These are phyloP conservation scores for Mycena latifolia DNA, from an alignment of 768 basidiomycete genomes.

Conservation along the genomic window DNA sequence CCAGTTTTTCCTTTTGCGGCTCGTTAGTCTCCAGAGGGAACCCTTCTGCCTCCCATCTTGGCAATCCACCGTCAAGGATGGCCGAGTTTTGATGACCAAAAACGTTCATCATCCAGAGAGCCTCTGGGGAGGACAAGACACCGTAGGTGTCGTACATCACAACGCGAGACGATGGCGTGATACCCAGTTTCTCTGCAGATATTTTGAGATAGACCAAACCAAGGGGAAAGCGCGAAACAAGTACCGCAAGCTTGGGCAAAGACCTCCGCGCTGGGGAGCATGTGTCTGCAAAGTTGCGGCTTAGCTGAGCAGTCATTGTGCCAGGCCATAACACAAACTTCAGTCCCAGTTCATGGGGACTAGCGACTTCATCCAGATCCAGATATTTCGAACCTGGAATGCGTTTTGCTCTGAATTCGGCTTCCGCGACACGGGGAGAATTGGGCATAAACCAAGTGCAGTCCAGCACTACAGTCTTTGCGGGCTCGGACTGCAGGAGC, in stretches of 20 bases:
- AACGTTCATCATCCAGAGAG: slow-evolving; percentile 93
- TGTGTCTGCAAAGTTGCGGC: slow-evolving; percentile 60
- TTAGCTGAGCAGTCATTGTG: not conserved
- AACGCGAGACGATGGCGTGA: slow-evolving; percentile 81
- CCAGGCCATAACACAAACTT: slow-evolving; percentile 47
- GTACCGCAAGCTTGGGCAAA: slow-evolving; percentile 88
- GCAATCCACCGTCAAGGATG: slow-evolving; percentile 94
- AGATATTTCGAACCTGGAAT: slow-evolving; percentile 82
- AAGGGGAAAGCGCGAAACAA: not conserved
- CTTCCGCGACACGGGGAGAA: slow-evolving; percentile 73
- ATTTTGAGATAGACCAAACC: not conserved
- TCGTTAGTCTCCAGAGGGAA: slow-evolving; percentile 60
- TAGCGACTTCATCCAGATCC: slow-evolving; percentile 85
- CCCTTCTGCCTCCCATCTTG: slow-evolving; percentile 81
- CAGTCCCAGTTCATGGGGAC: slow-evolving; percentile 80
- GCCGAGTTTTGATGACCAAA: slow-evolving; percentile 91
- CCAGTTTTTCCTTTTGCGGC: slow-evolving; percentile 39
- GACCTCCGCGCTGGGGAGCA: slow-evolving; percentile 82
- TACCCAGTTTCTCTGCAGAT: slow-evolving; percentile 72
- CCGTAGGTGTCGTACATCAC: slow-evolving; percentile 93
- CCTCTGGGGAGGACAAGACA: slow-evolving; percentile 93
- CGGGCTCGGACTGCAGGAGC: slow-evolving; percentile 43
- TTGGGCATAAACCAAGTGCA: slow-evolving; percentile 97
- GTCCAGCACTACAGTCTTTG: slow-evolving; percentile 68
- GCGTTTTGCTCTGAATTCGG: slow-evolving; percentile 76